Evolutionary conservation across 2,329 filamentous ascomycete genomes (phyloP).

Genomic region (Hypoxylon sp.): DNA sequence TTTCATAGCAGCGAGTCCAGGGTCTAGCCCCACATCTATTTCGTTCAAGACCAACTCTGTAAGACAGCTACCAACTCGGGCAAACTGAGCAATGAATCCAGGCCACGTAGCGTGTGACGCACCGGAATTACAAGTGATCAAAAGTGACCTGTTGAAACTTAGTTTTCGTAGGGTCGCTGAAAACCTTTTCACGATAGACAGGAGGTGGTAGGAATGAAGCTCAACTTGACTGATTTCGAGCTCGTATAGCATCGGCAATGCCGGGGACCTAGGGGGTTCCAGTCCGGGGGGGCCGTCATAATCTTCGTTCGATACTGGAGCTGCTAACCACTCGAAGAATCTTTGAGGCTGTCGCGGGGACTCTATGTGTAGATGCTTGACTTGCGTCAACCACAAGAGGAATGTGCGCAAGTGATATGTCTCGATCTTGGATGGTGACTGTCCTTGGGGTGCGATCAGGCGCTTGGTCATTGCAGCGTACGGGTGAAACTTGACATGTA

Average conservation of each 20-base stretch:
- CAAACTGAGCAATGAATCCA: constrained; percentile 5
- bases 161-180: constrained; percentile 31
- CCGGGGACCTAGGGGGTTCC: constrained; percentile 24
- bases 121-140: background rate
- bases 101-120: background rate
- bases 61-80: constrained; percentile 14
- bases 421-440: background rate
- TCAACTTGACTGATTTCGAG: constrained; percentile 12
- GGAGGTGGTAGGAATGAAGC: constrained; percentile 6
- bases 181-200: constrained; percentile 28
- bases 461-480: background rate
- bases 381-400: constrained; percentile 17
- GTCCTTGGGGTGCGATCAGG: constrained; percentile 2
- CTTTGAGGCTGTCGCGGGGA: background rate
- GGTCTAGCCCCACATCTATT: background rate
- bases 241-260: constrained; percentile 25
- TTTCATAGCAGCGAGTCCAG: background rate
- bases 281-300: constrained; percentile 13
- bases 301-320: constrained; percentile 1
- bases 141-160: background rate
- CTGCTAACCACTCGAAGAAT: constrained; percentile 34
- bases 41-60: constrained; percentile 8
- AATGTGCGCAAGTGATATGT: constrained; percentile 33
- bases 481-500: constrained; percentile 1
- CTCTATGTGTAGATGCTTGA: constrained; percentile 19